Percentiles rank a stretch among this genome's conserved stretches.
phyloP scores from a whole-genome alignment of 208 protist species.

The Leishmania amazonensis region DNA sequence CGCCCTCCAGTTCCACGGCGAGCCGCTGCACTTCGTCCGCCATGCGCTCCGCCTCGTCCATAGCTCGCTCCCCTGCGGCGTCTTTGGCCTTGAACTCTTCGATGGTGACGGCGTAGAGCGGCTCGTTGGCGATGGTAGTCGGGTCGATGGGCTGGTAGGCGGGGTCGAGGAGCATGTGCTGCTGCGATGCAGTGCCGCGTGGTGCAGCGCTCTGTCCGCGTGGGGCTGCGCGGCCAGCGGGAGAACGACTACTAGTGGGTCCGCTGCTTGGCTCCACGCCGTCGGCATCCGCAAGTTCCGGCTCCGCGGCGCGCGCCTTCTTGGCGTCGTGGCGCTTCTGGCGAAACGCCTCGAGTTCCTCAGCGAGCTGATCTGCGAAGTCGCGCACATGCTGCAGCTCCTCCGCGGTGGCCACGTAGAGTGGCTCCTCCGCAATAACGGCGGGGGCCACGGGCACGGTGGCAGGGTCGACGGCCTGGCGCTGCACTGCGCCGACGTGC shows the following conservation, averaged over 20 bases:
- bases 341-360: constrained; percentile 31
- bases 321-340: constrained; percentile 32
- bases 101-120: constrained; percentile 25
- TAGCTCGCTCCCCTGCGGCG: background rate
- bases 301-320: constrained; percentile 13
- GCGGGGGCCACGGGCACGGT: constrained; percentile 14
- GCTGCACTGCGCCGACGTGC: background rate
- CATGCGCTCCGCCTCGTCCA: constrained; percentile 7
- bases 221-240: constrained; percentile 4
- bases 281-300: constrained; percentile 15
- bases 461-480: constrained; percentile 1
- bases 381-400: constrained; percentile 20
- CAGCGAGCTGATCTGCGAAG: background rate
- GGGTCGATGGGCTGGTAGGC: constrained; percentile 21
- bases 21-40: constrained; percentile 8
- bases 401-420: constrained; percentile 24
- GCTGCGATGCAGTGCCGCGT: constrained; percentile 2
- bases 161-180: background rate
- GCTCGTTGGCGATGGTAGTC: constrained; percentile 19
- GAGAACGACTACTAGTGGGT: background rate
- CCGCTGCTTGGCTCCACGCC: background rate
- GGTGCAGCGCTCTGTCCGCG: background rate
- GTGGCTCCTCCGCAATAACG: constrained; percentile 17
- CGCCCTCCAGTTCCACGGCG: constrained; percentile 11
- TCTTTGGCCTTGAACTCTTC: constrained; percentile 25